phyloP scores from a whole-genome alignment of 495 filamentous ascomycete species.

The Podospora tetraspora region DNA sequence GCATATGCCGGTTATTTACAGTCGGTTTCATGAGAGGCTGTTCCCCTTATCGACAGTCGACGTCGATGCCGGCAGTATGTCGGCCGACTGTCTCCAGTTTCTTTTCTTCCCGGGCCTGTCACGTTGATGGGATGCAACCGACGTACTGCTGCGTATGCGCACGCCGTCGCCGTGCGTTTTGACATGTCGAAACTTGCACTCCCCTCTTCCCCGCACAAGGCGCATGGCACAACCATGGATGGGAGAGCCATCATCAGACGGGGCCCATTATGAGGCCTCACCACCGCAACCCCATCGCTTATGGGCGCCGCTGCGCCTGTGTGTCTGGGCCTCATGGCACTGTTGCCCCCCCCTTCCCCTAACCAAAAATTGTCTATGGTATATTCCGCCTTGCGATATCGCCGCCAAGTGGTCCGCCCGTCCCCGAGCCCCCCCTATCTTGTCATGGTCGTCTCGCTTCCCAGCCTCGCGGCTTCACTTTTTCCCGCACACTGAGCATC shows the following conservation, averaged over 20 bases:
- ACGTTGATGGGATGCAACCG: slow-evolving; percentile 2
- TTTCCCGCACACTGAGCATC: neutral
- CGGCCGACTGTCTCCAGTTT: neutral
- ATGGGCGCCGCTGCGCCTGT: neutral
- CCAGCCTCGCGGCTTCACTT: neutral
- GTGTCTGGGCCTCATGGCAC: neutral
- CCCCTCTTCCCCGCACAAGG: slow-evolving; percentile 8
- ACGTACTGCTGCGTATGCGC: slow-evolving; percentile 5
- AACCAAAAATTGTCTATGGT: no score
- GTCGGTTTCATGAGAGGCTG: neutral
- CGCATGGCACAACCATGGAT: neutral
- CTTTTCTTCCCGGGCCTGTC: neutral
- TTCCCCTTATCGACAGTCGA: neutral
- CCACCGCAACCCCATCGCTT: neutral
- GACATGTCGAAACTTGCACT: slow-evolving; percentile 3
- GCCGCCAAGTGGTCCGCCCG: neutral
- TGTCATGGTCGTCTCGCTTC: neutral
- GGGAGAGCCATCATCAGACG: neutral
- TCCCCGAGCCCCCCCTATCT: neutral
- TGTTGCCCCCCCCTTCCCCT: no score
- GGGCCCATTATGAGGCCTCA: neutral
- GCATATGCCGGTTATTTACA: slow-evolving; percentile 3
- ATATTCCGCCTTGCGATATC: neutral
- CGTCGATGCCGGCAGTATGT: slow-evolving; percentile 12
- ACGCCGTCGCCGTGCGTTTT: slow-evolving; percentile 11